These are phyloP conservation scores for Tricholoma matsutake DNA, from an alignment of 768 basidiomycete species.

Conservation along the genomic window DNA sequence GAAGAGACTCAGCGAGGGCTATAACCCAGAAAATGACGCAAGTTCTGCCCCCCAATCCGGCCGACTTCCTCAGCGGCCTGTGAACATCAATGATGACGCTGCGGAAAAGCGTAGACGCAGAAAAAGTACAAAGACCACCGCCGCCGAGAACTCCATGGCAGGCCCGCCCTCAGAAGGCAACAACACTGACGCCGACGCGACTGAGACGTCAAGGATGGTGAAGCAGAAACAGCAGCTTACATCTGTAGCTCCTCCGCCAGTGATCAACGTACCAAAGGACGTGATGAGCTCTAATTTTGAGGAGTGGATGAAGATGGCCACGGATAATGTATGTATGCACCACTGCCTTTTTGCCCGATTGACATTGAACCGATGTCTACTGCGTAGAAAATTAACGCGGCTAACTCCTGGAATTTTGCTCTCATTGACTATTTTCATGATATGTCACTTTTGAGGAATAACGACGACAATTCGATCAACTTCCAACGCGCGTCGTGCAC, in stretches of 20 bases:
- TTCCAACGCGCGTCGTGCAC: conserved; percentile 98
- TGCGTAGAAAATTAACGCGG: conserved; percentile 93
- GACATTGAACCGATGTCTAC: conserved; percentile 8
- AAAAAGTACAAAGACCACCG: conserved; percentile 67
- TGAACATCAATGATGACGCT: conserved; percentile 76
- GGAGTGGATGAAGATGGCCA: conserved; percentile 99
- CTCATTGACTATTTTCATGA: conserved; percentile 99
- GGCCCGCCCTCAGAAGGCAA: conserved; percentile 57
- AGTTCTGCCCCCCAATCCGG: conserved; percentile 35
- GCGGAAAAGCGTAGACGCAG: conserved; percentile 83
- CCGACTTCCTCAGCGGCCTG: conserved; percentile 41
- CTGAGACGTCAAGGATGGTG: conserved; percentile 43
- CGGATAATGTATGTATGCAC: conserved; percentile 94
- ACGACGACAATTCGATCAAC: conserved; percentile 94
- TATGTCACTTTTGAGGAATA: conserved; percentile 92
- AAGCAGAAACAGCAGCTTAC: conserved; percentile 64
- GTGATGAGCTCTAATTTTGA: conserved; percentile 94
- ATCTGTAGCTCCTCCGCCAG: conserved; percentile 56
- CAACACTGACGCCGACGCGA: conserved; percentile 33
- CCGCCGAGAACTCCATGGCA: conserved; percentile 53
- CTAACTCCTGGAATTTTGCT: conserved; percentile 97
- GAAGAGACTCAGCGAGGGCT: conserved; percentile 62
- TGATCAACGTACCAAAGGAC: conserved; percentile 65
- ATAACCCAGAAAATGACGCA: conserved; percentile 43
- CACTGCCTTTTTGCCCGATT: conserved; percentile 5